Evolutionary conservation across 2,329 filamentous ascomycete species (phyloP).

Genomic region (Fusarium robinianum): DNA sequence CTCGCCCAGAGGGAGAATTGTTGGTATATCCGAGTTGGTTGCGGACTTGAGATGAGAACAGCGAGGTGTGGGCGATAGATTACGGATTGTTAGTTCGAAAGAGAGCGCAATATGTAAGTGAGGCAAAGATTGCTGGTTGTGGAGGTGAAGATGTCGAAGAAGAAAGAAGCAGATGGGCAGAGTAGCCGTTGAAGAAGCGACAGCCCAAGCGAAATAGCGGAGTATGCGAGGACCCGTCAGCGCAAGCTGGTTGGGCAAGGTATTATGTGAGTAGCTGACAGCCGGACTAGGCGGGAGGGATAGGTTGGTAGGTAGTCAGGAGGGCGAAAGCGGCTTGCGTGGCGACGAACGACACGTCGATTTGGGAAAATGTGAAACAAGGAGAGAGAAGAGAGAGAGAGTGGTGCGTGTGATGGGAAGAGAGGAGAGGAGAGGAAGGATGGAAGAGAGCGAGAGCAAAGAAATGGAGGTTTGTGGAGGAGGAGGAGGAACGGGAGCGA

Average conservation of each 20-base stretch:
- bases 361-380: constrained; percentile 29
- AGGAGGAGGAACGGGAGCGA: constrained; percentile 1
- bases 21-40: not conserved
- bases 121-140: constrained; percentile 8
- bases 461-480: not conserved
- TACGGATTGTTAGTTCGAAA: too few species aligned
- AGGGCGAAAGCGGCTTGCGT: constrained; percentile 21
- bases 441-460: not conserved
- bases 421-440: constrained; percentile 19
- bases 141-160: constrained; percentile 20
- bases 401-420: too few species aligned
- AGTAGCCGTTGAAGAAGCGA: constrained; percentile 23
- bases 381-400: constrained; percentile 14
- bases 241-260: not conserved
- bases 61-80: too few species aligned
- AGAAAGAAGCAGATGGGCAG: too few species aligned
- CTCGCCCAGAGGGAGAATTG: not conserved
- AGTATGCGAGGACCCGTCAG: constrained; percentile 7
- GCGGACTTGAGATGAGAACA: too few species aligned
- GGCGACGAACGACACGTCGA: constrained; percentile 35
- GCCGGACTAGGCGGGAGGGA: constrained; percentile 1
- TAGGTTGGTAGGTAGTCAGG: constrained; percentile 14
- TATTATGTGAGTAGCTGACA: not conserved
- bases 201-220: constrained; percentile 30
- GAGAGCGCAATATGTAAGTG: constrained; percentile 11